Percentiles rank a stretch among this genome's conserved stretches.
phyloP scores from a whole-genome alignment of 2,329 filamentous ascomycete species.

The Leptographium wingfieldii region DNA sequence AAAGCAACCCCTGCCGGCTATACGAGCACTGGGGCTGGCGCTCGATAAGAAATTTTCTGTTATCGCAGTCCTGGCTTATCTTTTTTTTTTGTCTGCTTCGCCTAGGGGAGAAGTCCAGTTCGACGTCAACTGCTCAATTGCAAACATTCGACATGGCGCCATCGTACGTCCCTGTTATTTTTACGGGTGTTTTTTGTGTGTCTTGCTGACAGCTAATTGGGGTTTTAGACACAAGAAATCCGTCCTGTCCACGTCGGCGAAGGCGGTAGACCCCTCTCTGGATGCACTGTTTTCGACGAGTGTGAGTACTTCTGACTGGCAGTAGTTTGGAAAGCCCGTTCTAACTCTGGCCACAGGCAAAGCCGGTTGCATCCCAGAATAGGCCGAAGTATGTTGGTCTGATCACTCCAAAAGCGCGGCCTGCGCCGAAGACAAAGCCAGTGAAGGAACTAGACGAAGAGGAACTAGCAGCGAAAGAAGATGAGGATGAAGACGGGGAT shows the following conservation, averaged over 20 bases:
- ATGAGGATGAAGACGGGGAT: background rate
- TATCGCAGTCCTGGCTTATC: background rate
- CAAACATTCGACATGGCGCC: background rate
- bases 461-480: background rate
- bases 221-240: slow-evolving; percentile 4
- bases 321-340: background rate
- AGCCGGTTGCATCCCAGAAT: slow-evolving; percentile 34
- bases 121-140: background rate
- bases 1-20: background rate
- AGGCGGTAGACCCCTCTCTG: slow-evolving; percentile 54
- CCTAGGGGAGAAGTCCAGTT: too few relatives aligned
- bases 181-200: background rate
- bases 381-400: slow-evolving; percentile 30
- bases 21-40: too few relatives aligned
- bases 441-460: slow-evolving; percentile 6
- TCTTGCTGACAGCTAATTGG: background rate
- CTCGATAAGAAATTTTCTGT: background rate
- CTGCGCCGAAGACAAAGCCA: background rate
- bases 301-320: slow-evolving; percentile 28
- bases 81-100: background rate
- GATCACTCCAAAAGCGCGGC: slow-evolving; percentile 1
- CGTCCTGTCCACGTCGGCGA: slow-evolving; percentile 29
- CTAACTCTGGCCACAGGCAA: slow-evolving; percentile 25
- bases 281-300: slow-evolving; percentile 60
- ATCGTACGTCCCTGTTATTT: background rate